Evolutionary conservation across 345 rosid species (phyloP).

Genomic region (Acer saccharum): DNA sequence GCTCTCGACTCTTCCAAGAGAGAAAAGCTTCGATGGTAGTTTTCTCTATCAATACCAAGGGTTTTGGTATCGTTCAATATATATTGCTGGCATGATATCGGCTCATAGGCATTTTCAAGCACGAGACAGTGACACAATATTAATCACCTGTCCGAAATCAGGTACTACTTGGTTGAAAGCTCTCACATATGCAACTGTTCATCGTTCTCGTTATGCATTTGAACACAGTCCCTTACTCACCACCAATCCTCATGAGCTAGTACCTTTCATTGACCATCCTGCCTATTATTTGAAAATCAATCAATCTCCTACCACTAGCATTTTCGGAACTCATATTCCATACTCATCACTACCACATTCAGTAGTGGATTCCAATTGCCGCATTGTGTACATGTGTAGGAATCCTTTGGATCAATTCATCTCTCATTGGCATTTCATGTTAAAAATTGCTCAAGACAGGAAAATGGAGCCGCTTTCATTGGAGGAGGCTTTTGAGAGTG

Average conservation of each 20-base stretch:
- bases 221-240: neutral
- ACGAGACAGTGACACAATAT: constrained; percentile 20
- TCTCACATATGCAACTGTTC: constrained; percentile 22
- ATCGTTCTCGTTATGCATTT: constrained; percentile 12
- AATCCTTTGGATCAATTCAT: constrained; percentile 28
- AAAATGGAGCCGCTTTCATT: neutral
- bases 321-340: constrained; percentile 26
- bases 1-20: neutral
- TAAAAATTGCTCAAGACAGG: neutral
- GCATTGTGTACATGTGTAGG: constrained; percentile 34
- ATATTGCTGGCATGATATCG: neutral
- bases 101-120: constrained; percentile 19
- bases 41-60: constrained; percentile 1
- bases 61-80: neutral
- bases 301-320: neutral
- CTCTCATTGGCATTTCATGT: constrained; percentile 26
- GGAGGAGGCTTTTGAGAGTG: constrained; percentile 25
- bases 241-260: neutral
- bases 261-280: neutral
- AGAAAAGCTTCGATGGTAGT: neutral
- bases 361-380: constrained; percentile 16
- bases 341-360: constrained; percentile 16
- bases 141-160: constrained; percentile 24
- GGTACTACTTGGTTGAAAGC: constrained; percentile 39
- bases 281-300: neutral